Evolutionary conservation across 1,284 basidiomycete genomes (phyloP).

Genomic region (Cystobasidiaceae sp.): DNA sequence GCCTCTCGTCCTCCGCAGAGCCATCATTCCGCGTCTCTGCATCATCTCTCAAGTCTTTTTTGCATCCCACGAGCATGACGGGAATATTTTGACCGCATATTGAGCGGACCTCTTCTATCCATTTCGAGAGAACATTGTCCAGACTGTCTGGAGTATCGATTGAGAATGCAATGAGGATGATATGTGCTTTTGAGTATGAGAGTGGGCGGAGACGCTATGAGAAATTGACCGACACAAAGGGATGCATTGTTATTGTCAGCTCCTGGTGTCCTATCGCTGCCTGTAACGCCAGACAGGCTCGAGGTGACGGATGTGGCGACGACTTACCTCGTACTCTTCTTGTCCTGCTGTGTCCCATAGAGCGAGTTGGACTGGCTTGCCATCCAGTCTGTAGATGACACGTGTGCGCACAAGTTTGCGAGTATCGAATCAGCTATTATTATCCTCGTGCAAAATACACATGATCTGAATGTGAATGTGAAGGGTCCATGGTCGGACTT

Average conservation of each 20-base stretch:
- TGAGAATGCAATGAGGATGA: slow-evolving; percentile 94
- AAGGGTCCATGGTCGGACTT: neutral
- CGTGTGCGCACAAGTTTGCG: neutral
- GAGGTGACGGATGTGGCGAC: neutral
- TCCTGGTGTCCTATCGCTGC: neutral
- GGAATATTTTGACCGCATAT: slow-evolving; percentile 68
- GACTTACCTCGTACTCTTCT: slow-evolving; percentile 80
- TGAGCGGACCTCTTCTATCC: slow-evolving; percentile 92
- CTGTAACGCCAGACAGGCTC: too few relatives aligned
- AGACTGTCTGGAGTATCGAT: slow-evolving; percentile 95
- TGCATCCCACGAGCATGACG: slow-evolving; percentile 52
- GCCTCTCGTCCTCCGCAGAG: slow-evolving; percentile 21
- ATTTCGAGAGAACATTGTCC: slow-evolving; percentile 93
- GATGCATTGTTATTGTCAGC: too few relatives aligned
- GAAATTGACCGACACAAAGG: neutral
- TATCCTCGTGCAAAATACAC: neutral
- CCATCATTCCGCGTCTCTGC: slow-evolving; percentile 34
- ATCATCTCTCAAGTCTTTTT: slow-evolving; percentile 43
- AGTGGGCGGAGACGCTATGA: slow-evolving; percentile 78
- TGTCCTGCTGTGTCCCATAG: slow-evolving; percentile 96
- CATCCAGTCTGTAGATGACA: slow-evolving; percentile 61
- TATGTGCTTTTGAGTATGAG: slow-evolving; percentile 96
- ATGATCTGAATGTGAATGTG: neutral
- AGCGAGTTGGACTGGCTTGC: slow-evolving; percentile 91
- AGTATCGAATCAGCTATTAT: neutral